Evolutionary conservation across 2,329 filamentous ascomycete species (phyloP).

Genomic region (Colletotrichum karsti): DNA sequence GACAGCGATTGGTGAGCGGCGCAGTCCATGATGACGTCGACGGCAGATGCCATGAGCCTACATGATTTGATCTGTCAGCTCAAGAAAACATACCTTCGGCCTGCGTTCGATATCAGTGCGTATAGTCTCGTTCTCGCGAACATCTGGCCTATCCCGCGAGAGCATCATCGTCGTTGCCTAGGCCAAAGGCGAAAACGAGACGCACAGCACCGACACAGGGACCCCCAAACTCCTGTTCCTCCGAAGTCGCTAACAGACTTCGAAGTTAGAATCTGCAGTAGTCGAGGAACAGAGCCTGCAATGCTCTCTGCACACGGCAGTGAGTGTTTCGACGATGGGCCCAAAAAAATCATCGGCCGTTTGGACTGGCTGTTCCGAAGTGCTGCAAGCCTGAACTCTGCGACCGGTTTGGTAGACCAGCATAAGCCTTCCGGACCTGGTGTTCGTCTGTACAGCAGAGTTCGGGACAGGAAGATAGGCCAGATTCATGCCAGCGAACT

Average conservation of each 20-base stretch:
- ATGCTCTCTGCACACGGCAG: not conserved
- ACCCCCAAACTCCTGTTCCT: not conserved
- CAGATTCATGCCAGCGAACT: not conserved
- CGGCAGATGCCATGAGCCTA: not conserved
- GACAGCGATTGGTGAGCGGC: not conserved
- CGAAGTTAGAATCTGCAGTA: not conserved
- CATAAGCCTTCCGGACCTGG: constrained; percentile 10
- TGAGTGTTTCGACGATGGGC: not conserved
- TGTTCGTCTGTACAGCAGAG: constrained; percentile 18
- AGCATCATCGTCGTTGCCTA: not conserved
- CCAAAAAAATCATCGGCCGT: not conserved
- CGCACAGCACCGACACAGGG: not conserved
- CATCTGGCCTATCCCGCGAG: not conserved
- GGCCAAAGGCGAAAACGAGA: not conserved
- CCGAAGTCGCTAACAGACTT: not conserved
- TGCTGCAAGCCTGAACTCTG: constrained; percentile 11
- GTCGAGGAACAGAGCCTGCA: not conserved
- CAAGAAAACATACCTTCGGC: not conserved
- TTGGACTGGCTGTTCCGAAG: not conserved
- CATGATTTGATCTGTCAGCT: not conserved
- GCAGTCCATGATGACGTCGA: not conserved
- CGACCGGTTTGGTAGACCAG: not conserved
- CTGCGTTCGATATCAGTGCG: not conserved
- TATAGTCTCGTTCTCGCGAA: not conserved
- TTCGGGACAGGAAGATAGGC: not conserved